phyloP scores from a whole-genome alignment of 106 monocot genomes.

The Phalaenopsis aphrodite region DNA sequence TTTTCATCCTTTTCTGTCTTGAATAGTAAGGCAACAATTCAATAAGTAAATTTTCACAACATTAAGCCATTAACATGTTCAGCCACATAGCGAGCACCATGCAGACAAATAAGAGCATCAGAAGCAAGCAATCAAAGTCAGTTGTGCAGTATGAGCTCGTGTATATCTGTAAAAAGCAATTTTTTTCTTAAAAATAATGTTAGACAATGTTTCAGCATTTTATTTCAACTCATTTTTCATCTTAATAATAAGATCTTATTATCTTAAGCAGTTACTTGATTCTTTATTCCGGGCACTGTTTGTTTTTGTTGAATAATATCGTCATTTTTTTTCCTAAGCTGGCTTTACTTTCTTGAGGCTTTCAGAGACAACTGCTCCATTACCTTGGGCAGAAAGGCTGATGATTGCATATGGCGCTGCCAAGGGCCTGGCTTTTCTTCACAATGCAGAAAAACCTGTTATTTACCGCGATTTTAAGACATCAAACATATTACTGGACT shows the following conservation, averaged over 20 bases:
- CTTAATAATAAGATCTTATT: not conserved
- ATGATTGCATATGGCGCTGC: conserved; percentile 83
- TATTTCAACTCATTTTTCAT: not conserved
- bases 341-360: not conserved
- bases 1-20: no score
- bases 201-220: not conserved
- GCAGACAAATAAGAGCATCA: no score
- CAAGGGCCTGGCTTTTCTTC: conserved; percentile 73
- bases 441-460: conserved; percentile 74
- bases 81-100: no score
- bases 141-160: no score
- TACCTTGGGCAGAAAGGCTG: conserved; percentile 76
- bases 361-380: conserved; percentile 63
- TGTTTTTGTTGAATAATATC: not conserved
- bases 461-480: conserved; percentile 89
- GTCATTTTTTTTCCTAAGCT: not conserved
- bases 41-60: no score
- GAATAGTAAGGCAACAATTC: no score
- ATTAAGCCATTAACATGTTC: no score
- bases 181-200: not conserved
- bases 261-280: not conserved
- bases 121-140: no score
- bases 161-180: no score
- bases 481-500: conserved; percentile 81
- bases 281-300: not conserved